Conservation (phyloP, 345 rosid species). For the Streptanthus diversifolius region DNA sequence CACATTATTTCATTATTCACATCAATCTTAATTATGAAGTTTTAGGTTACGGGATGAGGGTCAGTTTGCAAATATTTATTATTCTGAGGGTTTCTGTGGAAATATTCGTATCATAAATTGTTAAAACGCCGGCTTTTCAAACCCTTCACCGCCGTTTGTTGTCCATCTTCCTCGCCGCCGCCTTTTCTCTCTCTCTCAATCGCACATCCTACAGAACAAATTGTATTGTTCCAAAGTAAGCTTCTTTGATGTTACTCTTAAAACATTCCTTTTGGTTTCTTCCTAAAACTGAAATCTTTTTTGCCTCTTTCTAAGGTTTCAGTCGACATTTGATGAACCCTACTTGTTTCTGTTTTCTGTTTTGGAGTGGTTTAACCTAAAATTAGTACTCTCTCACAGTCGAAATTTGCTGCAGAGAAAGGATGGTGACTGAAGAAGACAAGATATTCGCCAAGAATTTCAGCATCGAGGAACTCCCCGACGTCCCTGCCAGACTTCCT, state of each 20-base stretch:
- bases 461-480: slow-evolving; percentile 56
- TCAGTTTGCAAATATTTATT: too few species aligned
- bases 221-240: neutral
- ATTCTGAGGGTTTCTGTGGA: neutral
- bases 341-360: neutral
- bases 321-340: slow-evolving; percentile 10
- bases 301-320: neutral
- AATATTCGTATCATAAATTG: neutral
- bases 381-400: neutral
- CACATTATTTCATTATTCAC: too few species aligned
- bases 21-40: too few species aligned
- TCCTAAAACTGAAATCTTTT: neutral
- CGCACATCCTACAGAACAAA: neutral
- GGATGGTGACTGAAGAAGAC: slow-evolving; percentile 24
- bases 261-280: neutral
- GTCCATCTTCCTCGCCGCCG: slow-evolving; percentile 14
- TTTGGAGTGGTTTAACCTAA: neutral
- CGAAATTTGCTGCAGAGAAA: slow-evolving; percentile 3
- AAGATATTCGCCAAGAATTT: slow-evolving; percentile 27
- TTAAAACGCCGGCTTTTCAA: neutral
- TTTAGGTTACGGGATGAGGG: too few species aligned
- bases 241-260: neutral
- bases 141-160: slow-evolving; percentile 22
- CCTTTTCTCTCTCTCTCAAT: slow-evolving; percentile 1
- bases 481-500: slow-evolving; percentile 68